These are phyloP conservation scores for Dendryphion nanum DNA, from an alignment of 2,329 filamentous ascomycete species.

Conservation along the genomic window DNA sequence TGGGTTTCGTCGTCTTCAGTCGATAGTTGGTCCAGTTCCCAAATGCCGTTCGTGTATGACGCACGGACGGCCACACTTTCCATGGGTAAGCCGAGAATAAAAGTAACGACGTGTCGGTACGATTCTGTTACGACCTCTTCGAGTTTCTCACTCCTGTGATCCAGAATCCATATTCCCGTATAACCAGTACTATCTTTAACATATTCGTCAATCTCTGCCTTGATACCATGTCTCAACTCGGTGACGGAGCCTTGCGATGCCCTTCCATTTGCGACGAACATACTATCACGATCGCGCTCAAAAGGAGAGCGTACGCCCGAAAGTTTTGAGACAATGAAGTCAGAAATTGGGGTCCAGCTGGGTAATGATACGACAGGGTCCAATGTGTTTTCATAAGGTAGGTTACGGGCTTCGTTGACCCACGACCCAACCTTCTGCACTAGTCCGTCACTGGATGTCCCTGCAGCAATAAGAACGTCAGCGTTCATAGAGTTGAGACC, in stretches of 20 bases:
- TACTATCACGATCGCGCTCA: constrained; percentile 20
- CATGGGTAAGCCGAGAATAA: constrained; percentile 37
- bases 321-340: constrained; percentile 40
- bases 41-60: constrained; percentile 22
- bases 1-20: constrained; percentile 18
- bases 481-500: constrained; percentile 57
- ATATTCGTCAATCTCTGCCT: constrained; percentile 34
- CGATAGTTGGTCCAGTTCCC: constrained; percentile 24
- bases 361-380: constrained; percentile 61
- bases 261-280: constrained; percentile 45
- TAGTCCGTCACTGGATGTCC: constrained; percentile 74
- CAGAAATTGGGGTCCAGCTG: constrained; percentile 57
- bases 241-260: constrained; percentile 45
- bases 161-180: constrained; percentile 40
- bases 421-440: constrained; percentile 64
- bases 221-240: constrained; percentile 43
- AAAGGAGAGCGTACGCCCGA: constrained; percentile 16
- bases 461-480: constrained; percentile 78
- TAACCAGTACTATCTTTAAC: constrained; percentile 32
- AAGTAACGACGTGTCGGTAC: constrained; percentile 30
- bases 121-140: constrained; percentile 24
- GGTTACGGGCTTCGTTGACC: constrained; percentile 45
- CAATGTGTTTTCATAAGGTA: constrained; percentile 41
- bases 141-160: constrained; percentile 24
- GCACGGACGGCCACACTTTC: constrained; percentile 31